These are phyloP conservation scores for Xylaria acuta DNA, from an alignment of 495 filamentous ascomycete species.

Conservation along the genomic window DNA sequence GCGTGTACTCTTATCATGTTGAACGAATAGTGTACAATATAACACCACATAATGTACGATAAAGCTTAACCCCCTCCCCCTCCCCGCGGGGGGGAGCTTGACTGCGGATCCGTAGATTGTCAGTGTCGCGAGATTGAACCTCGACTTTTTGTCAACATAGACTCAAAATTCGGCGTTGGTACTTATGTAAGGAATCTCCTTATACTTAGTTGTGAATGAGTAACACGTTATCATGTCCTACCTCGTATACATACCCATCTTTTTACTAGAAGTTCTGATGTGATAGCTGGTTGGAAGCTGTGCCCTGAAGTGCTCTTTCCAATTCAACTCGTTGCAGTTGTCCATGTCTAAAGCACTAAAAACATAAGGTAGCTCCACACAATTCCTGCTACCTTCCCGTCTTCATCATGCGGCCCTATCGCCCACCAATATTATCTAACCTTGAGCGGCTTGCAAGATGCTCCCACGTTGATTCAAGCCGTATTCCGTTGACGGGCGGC, in stretches of 20 bases:
- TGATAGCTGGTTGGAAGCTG: neutral
- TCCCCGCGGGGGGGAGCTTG: neutral
- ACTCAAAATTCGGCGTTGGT: neutral
- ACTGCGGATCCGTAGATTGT: neutral
- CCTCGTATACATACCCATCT: neutral
- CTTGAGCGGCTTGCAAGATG: neutral
- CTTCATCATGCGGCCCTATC: neutral
- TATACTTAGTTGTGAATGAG: neutral
- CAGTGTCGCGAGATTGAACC: neutral
- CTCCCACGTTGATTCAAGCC: neutral
- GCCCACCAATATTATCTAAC: neutral
- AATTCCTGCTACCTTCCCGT: neutral
- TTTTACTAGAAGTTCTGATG: neutral
- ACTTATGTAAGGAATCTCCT: neutral
- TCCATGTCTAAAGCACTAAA: neutral
- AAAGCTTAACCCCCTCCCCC: neutral
- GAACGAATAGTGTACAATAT: constrained; percentile 15
- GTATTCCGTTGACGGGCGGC: neutral
- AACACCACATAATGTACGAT: constrained; percentile 16
- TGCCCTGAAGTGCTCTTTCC: constrained; percentile 15
- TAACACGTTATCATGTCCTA: neutral
- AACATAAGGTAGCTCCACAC: neutral
- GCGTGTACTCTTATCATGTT: neutral
- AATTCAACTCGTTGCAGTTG: neutral
- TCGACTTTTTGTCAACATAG: neutral